phyloP scores from a whole-genome alignment of 352 stramenopile species.

The Nothophytophthora sp. region DNA sequence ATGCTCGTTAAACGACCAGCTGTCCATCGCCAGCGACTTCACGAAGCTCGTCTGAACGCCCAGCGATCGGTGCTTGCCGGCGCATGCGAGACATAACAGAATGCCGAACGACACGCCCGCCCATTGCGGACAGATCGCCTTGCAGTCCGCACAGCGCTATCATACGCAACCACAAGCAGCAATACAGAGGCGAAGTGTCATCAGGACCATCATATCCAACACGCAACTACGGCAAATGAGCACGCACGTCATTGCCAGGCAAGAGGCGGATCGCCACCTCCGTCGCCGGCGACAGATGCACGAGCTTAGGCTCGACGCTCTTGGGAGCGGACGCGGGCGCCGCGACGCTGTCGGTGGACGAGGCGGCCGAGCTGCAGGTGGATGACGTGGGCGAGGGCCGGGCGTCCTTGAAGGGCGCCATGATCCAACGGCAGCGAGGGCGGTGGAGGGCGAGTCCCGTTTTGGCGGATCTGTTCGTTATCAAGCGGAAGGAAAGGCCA shows the following conservation, averaged over 20 bases:
- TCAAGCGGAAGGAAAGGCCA: no score
- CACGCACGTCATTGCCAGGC: constrained; percentile 75
- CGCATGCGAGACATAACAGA: constrained; percentile 75
- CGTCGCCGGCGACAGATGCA: constrained; percentile 44
- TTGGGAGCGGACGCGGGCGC: constrained; percentile 17
- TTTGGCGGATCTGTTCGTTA: no score
- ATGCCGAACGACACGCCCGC: constrained; percentile 83
- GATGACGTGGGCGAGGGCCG: constrained; percentile 7
- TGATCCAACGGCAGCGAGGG: no score
- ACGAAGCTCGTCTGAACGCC: constrained; percentile 83
- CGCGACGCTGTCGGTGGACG: constrained; percentile 12
- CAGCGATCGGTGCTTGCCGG: constrained; percentile 78
- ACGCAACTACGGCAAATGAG: not conserved
- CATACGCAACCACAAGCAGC: not conserved
- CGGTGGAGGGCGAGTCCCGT: no score
- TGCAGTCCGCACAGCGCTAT: constrained; percentile 83
- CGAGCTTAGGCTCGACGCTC: not conserved
- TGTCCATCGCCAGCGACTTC: constrained; percentile 84
- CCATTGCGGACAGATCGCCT: constrained; percentile 81
- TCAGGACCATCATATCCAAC: not conserved
- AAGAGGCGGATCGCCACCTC: constrained; percentile 66
- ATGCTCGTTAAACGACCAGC: constrained; percentile 56
- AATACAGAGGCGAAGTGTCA: not conserved
- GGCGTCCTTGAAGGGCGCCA: constrained; percentile 10
- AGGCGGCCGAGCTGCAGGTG: constrained; percentile 11